Conservation (phyloP, 1,284 basidiomycete species). For the Fomitiporia mediterranea region DNA sequence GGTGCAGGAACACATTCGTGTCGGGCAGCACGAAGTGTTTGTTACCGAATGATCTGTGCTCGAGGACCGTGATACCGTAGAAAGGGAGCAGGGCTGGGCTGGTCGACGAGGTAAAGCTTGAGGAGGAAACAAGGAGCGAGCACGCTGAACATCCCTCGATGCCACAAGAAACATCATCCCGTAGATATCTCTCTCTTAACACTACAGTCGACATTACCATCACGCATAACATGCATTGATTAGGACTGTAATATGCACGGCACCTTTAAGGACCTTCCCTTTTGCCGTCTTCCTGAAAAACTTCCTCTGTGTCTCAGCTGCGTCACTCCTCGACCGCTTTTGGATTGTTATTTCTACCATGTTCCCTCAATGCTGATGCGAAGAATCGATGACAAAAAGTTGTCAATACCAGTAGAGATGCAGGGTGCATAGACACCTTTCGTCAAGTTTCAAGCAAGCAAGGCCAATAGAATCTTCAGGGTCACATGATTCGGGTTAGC, state of each 20-base stretch:
- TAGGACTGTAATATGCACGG: neutral
- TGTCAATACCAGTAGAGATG: too few relatives aligned
- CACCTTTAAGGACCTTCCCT: constrained; percentile 93
- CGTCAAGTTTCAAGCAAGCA: too few relatives aligned
- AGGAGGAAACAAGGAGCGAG: constrained; percentile 7
- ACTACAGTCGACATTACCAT: constrained; percentile 43
- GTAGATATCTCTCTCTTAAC: constrained; percentile 90
- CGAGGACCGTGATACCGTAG: constrained; percentile 45
- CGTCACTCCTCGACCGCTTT: constrained; percentile 70
- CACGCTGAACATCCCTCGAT: constrained; percentile 70
- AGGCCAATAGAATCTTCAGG: too few relatives aligned
- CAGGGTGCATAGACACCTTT: too few relatives aligned
- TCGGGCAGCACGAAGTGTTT: constrained; percentile 90
- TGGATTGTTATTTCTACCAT: constrained; percentile 72
- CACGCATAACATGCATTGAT: neutral
- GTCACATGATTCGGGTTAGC: too few relatives aligned
- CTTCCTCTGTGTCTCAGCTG: constrained; percentile 76
- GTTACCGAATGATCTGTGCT: constrained; percentile 49
- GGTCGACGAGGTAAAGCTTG: too few relatives aligned
- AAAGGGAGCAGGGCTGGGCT: constrained; percentile 35
- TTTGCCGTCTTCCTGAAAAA: constrained; percentile 93
- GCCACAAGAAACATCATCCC: constrained; percentile 93
- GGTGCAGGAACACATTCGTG: constrained; percentile 93
- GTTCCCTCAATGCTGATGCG: too few relatives aligned
- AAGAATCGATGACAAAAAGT: too few relatives aligned